Base-by-base conservation (phyloP, 768 basidiomycete species). In the Xerocomus spinulosus region DNA sequence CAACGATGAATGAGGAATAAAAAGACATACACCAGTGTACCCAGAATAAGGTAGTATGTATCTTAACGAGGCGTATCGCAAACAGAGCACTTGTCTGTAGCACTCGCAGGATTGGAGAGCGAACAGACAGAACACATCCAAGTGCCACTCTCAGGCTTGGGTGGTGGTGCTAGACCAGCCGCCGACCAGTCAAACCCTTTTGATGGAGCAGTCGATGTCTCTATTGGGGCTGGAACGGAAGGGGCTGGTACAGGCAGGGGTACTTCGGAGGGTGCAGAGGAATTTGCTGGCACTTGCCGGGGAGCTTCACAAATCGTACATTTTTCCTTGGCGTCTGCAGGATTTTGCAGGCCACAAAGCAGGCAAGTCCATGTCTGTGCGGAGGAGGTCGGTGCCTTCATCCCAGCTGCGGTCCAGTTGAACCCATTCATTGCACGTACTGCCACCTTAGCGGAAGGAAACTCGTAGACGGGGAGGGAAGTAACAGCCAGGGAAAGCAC, bases 351-450 rank as follows among this genome's bases (percentile, higher is more conserved):
- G 60, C 66, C 68, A 51, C 87, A 90, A 3, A 62, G 54, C 1
- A 62, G 65, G 59, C 86, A 89, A 14, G 54, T 76, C 86, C 86
- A 88, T n/a, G 51, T 55, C 38, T 54, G 58, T 5, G 49, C 44
- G 17, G 55, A 23, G 28, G 53, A 44, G 13, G 56, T 51, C 5
- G 80, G 76, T 3, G 73, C 61, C 52, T 77, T 82, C 46, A 78
- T 61, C 4, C 82, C 84, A 1, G 81, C 81, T 9, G 80, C 81
- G 2, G 74, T 70, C 77, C 80, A 86, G 55, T 85, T 70, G 54
- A 85, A 86, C 26, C 70, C 69, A 34, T 70, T 67, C 33, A 64
- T 54, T 3, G 59, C 47, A 3, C 63, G 47, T 14, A 51, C 44
- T 10, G 65, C 47, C n/a, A 50, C 38, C 33, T 57, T 42, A 46